Conservation (phyloP, 768 basidiomycete genomes). For the Termitomyces sp. region DNA sequence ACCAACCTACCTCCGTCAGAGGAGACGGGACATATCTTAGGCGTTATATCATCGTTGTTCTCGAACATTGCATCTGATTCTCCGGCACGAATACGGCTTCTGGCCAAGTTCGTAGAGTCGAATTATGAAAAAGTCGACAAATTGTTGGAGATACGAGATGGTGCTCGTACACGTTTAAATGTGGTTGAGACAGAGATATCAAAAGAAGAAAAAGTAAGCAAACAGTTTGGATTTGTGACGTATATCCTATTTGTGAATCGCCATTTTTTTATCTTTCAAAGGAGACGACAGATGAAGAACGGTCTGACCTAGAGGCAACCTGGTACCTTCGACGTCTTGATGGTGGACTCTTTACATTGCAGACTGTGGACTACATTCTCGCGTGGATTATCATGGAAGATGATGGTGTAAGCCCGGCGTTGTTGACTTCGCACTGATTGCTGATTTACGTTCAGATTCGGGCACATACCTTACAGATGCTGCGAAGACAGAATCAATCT, state of each 20-base stretch:
- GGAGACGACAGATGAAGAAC: slow-evolving; percentile 55
- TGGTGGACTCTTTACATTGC: slow-evolving; percentile 82
- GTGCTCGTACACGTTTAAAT: slow-evolving; percentile 56
- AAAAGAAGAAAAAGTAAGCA: slow-evolving; percentile 58
- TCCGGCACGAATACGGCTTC: slow-evolving; percentile 68
- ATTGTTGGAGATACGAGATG: slow-evolving; percentile 82
- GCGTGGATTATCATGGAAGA: slow-evolving; percentile 98
- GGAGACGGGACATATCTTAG: slow-evolving; percentile 84
- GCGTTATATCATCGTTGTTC: slow-evolving; percentile 84
- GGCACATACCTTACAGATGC: slow-evolving; percentile 69
- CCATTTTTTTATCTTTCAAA: slow-evolving; percentile 24
- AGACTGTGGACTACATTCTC: slow-evolving; percentile 90
- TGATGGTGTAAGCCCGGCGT: slow-evolving; percentile 70
- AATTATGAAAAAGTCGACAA: slow-evolving; percentile 96
- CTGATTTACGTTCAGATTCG: slow-evolving; percentile 53
- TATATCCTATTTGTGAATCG: neutral
- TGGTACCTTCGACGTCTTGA: slow-evolving; percentile 89
- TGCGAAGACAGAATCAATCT: slow-evolving; percentile 68
- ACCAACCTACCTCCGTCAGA: slow-evolving; percentile 57
- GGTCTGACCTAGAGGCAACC: slow-evolving; percentile 61
- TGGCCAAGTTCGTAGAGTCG: slow-evolving; percentile 91
- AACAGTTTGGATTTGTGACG: neutral
- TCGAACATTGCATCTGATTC: slow-evolving; percentile 88
- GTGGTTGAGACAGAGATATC: slow-evolving; percentile 65
- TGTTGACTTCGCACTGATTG: neutral